Evolutionary conservation across 495 filamentous ascomycete species (phyloP).

Genomic region (Massariosphaeria phaeospora): DNA sequence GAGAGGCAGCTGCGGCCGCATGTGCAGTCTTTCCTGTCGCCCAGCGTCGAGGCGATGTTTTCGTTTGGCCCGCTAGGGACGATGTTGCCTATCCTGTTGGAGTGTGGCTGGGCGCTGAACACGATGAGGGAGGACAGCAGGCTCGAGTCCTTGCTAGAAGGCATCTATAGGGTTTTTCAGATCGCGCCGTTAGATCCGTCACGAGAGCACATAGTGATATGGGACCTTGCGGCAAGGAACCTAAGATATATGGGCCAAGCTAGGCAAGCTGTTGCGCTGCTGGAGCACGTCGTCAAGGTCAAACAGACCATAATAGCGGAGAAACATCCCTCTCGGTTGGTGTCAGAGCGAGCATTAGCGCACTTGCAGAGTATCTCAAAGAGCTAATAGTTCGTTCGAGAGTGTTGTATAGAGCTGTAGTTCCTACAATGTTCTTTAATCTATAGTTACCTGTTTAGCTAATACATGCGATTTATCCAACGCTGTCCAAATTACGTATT

Average conservation of each 20-base stretch:
- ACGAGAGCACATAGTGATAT: neutral
- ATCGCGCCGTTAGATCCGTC: neutral
- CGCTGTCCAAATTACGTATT: too few relatives aligned
- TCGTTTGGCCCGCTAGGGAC: neutral
- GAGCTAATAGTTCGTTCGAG: too few relatives aligned
- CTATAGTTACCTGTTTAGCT: too few relatives aligned
- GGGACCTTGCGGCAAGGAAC: neutral
- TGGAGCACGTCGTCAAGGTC: neutral
- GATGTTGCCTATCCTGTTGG: constrained; percentile 27
- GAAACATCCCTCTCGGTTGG: neutral
- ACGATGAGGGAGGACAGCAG: constrained; percentile 27
- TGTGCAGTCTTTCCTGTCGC: constrained; percentile 30
- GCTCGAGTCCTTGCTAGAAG: neutral
- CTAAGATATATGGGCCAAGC: neutral
- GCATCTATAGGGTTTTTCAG: neutral
- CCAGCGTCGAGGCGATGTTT: constrained; percentile 17
- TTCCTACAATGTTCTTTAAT: too few relatives aligned
- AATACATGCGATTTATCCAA: too few relatives aligned
- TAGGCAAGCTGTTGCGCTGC: neutral
- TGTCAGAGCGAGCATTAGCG: neutral
- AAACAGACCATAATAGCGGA: neutral
- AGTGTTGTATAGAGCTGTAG: too few relatives aligned
- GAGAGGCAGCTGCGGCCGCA: constrained; percentile 32
- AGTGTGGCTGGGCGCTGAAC: constrained; percentile 23
- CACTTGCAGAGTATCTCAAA: too few relatives aligned